Conservation (phyloP, 352 stramenopile genomes). For the Phytophthora idaei region DNA sequence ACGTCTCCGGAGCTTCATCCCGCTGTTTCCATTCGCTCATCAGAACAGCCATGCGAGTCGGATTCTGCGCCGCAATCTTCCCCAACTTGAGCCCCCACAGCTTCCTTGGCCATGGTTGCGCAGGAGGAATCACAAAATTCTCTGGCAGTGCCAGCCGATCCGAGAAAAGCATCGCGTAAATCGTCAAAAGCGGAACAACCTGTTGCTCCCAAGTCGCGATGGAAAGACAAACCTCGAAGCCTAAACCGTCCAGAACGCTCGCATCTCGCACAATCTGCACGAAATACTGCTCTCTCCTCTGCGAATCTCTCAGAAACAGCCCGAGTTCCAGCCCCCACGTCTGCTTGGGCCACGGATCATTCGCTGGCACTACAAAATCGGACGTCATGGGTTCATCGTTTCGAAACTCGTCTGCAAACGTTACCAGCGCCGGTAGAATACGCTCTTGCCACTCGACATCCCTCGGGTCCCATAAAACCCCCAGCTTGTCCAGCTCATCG, state of each 20-base stretch:
- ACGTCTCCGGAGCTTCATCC: not conserved
- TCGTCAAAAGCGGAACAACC: conserved; percentile 27
- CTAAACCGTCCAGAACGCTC: conserved; percentile 18
- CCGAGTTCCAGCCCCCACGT: conserved; percentile 34
- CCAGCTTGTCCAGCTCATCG: conserved; percentile 16
- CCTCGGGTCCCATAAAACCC: conserved; percentile 24
- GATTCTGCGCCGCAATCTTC: conserved; percentile 22
- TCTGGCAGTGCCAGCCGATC: conserved; percentile 5
- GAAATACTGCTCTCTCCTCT: conserved; percentile 35
- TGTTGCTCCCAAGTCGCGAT: conserved; percentile 26
- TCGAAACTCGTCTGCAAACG: conserved; percentile 31
- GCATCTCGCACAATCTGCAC: conserved; percentile 31
- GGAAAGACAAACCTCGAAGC: conserved; percentile 33
- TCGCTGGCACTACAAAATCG: conserved; percentile 30
- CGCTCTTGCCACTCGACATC: conserved; percentile 37
- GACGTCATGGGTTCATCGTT: conserved; percentile 16
- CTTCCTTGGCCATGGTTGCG: conserved; percentile 28
- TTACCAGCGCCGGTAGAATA: conserved; percentile 36
- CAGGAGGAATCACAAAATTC: conserved; percentile 31
- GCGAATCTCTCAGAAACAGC: conserved; percentile 26
- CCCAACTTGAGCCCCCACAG: conserved; percentile 32
- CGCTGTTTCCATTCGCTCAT: conserved; percentile 21
- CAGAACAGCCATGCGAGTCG: conserved; percentile 11
- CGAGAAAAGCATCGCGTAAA: conserved; percentile 28
- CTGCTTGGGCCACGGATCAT: conserved; percentile 28